These are phyloP conservation scores for Erysimum cheiranthoides DNA, from an alignment of 345 rosid species.

Conservation along the genomic window DNA sequence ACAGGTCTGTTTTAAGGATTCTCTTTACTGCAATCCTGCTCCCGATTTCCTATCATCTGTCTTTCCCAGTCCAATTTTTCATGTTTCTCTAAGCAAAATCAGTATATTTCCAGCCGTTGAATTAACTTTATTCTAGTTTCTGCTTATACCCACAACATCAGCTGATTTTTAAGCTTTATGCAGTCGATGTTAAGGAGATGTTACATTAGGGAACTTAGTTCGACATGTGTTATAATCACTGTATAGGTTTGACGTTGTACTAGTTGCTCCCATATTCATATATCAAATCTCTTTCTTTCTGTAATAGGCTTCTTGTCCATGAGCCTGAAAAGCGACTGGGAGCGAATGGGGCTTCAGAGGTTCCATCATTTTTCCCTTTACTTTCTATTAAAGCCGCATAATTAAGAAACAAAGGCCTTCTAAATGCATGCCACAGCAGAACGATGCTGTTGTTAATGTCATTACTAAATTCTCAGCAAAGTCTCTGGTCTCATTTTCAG, in stretches of 20 bases:
- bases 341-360: conserved; percentile 76
- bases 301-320: conserved; percentile 66
- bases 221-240: neutral
- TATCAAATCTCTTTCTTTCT: conserved; percentile 35
- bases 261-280: conserved; percentile 8
- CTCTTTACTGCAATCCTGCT: neutral
- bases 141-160: neutral
- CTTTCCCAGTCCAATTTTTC: neutral
- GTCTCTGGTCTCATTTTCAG: conserved; percentile 46
- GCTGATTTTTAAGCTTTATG: conserved; percentile 15
- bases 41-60: neutral
- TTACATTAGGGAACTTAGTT: neutral
- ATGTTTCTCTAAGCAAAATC: neutral
- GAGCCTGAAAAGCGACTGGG: conserved; percentile 73
- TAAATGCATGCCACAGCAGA: conserved; percentile 20
- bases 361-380: conserved; percentile 42
- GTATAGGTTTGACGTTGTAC: neutral
- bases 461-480: conserved; percentile 4
- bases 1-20: conserved; percentile 56
- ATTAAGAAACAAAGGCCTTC: neutral
- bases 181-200: neutral
- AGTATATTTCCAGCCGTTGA: neutral
- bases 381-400: neutral
- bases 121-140: neutral
- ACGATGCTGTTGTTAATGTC: conserved; percentile 17